Percentiles rank a stretch among this genome's conserved stretches.
Evolutionary conservation across 352 stramenopile genomes (phyloP).

Genomic region (Globisporangium cystogenes): DNA sequence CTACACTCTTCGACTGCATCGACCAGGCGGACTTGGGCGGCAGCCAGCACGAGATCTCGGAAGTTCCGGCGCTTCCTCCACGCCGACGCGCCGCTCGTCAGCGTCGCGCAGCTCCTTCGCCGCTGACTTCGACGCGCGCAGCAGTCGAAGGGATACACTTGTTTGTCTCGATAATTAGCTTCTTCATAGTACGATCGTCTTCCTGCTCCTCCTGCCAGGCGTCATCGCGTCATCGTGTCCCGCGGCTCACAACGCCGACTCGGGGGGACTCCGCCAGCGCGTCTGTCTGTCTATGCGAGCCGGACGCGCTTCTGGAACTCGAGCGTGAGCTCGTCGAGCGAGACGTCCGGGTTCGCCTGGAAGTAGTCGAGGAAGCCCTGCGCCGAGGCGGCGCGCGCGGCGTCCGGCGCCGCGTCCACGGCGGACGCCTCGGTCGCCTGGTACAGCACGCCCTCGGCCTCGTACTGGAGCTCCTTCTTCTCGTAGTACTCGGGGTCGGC

Average conservation of each 20-base stretch:
- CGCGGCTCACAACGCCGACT: no score
- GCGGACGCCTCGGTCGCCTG: conserved; percentile 33
- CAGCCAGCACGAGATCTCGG: conserved; percentile 10
- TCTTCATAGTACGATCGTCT: not conserved
- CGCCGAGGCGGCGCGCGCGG: conserved; percentile 29
- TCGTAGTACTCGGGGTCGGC: conserved; percentile 77
- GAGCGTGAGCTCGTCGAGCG: conserved; percentile 61
- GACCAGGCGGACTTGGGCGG: no score
- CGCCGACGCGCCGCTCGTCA: conserved; percentile 23
- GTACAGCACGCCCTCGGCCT: conserved; percentile 57
- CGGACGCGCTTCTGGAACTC: conserved; percentile 73
- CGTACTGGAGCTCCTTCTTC: conserved; percentile 71
- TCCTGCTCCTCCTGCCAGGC: not conserved
- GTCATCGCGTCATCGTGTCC: not conserved
- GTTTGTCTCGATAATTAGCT: conserved; percentile 1
- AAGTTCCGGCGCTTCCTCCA: conserved; percentile 28
- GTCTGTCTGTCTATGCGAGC: conserved; percentile 42
- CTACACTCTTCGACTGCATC: no score
- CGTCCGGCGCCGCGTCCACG: conserved; percentile 9
- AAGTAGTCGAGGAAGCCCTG: conserved; percentile 73
- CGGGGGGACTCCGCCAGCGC: no score
- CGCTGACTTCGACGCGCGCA: no score
- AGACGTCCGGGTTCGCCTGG: conserved; percentile 59
- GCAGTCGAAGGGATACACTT: not conserved
- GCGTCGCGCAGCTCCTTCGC: conserved; percentile 6